Conservation (phyloP, 2,329 filamentous ascomycete genomes). For the Pseudogymnoascus sp. region DNA sequence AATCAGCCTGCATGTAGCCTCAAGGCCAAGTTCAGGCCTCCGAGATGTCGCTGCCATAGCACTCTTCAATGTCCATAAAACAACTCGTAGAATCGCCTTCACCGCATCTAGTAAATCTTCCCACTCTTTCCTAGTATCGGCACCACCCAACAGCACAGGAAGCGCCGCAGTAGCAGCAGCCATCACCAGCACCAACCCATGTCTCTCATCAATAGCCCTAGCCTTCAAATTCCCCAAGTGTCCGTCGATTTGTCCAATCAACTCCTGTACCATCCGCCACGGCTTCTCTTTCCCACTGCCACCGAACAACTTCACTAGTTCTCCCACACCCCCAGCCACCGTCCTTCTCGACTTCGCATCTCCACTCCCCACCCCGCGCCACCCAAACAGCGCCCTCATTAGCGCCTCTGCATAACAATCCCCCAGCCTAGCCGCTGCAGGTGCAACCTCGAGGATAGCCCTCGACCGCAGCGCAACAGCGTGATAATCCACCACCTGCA, state of each 20-base stretch:
- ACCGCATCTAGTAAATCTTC: not conserved
- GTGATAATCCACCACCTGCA: constrained; percentile 89
- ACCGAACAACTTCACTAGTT: constrained; percentile 31
- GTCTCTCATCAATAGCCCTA: constrained; percentile 59
- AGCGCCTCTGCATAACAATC: constrained; percentile 59
- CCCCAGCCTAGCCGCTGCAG: constrained; percentile 58
- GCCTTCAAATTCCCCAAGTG: constrained; percentile 39
- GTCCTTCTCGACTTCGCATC: constrained; percentile 66
- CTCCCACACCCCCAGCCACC: constrained; percentile 62
- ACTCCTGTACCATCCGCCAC: constrained; percentile 25
- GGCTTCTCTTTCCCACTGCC: not conserved
- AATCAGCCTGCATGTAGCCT: constrained; percentile 51
- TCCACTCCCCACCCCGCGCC: constrained; percentile 78
- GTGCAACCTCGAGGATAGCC: constrained; percentile 70
- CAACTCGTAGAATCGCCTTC: not conserved
- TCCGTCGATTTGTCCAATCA: constrained; percentile 35
- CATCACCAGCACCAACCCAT: constrained; percentile 57
- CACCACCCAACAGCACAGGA: not conserved
- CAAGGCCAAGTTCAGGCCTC: constrained; percentile 55
- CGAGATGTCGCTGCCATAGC: not conserved
- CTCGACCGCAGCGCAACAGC: constrained; percentile 78
- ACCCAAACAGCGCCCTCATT: constrained; percentile 62
- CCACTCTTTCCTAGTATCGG: not conserved
- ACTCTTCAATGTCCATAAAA: not conserved
- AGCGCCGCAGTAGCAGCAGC: constrained; percentile 43